These are phyloP conservation scores for Scenedesmus sp. DNA, from an alignment of 163 green algal genomes.

Conservation along the genomic window DNA sequence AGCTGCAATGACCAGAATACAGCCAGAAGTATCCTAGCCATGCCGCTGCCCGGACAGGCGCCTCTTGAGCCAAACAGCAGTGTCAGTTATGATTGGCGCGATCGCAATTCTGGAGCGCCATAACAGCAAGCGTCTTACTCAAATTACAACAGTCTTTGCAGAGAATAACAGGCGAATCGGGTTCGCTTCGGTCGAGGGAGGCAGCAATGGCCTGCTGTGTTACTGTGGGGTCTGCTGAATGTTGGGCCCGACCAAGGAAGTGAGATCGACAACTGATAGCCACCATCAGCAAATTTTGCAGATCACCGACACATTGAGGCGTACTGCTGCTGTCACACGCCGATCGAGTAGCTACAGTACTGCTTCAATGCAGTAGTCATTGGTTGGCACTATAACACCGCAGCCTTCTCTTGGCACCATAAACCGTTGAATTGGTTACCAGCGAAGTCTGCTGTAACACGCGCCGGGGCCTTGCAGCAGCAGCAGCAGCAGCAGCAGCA, in stretches of 20 bases:
- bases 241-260: slow-evolving; percentile 13
- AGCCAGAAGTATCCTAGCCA: not conserved
- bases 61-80: not conserved
- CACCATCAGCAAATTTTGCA: not conserved
- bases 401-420: not conserved
- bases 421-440: not conserved
- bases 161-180: not conserved
- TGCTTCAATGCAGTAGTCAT: not conserved
- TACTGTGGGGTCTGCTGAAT: not conserved
- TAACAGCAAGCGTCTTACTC: not conserved
- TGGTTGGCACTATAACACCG: not conserved
- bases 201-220: not conserved
- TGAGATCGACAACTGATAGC: not conserved
- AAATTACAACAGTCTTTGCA: not conserved
- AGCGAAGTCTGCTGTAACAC: not conserved
- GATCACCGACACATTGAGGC: not conserved
- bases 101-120: not conserved
- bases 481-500: slow-evolving; percentile 31
- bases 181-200: not conserved
- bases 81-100: slow-evolving; percentile 10
- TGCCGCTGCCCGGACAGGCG: not conserved
- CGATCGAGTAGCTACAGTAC: not conserved
- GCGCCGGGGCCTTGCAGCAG: not conserved
- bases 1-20: not conserved
- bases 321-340: not conserved